These are phyloP conservation scores for Drechslera avenae DNA, from an alignment of 2,329 filamentous ascomycete genomes.

Conservation along the genomic window DNA sequence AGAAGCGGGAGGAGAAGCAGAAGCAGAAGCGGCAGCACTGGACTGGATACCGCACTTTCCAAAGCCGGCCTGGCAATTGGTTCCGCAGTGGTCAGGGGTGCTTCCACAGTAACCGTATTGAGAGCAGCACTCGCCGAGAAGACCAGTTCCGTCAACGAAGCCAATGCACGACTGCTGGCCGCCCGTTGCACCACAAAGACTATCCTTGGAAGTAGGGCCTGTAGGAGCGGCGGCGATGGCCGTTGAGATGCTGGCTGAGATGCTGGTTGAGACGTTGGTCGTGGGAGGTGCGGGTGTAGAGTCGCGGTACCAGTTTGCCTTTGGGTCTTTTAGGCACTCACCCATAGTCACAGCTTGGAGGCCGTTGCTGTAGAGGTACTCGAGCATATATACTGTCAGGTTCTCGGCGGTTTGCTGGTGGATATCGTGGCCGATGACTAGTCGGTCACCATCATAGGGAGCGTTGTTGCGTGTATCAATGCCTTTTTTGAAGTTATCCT, in stretches of 20 bases:
- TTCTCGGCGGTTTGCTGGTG: constrained; percentile 53
- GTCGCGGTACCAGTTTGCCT: constrained; percentile 56
- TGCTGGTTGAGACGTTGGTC: not conserved
- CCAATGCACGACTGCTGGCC: constrained; percentile 29
- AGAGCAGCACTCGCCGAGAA: constrained; percentile 52
- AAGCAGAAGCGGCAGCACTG: too few species aligned
- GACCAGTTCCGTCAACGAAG: constrained; percentile 28
- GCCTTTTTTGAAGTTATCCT: constrained; percentile 58
- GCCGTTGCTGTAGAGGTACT: constrained; percentile 44
- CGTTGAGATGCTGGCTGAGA: constrained; percentile 7
- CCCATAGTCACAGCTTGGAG: constrained; percentile 55
- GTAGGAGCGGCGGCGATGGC: constrained; percentile 18
- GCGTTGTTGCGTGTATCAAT: constrained; percentile 51
- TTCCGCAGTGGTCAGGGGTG: constrained; percentile 29
- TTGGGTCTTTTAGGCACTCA: constrained; percentile 55
- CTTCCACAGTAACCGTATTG: constrained; percentile 48
- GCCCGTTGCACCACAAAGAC: constrained; percentile 50
- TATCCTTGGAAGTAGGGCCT: constrained; percentile 46
- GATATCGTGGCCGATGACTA: constrained; percentile 61
- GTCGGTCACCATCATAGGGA: constrained; percentile 30
- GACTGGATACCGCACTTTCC: constrained; percentile 21
- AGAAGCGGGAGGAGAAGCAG: constrained; percentile 14
- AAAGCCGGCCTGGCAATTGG: constrained; percentile 28
- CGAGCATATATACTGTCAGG: constrained; percentile 53
- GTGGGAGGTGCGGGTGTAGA: constrained; percentile 34